Evolutionary conservation across 2,329 filamentous ascomycete species (phyloP).

Genomic region (Alternaria viburni): DNA sequence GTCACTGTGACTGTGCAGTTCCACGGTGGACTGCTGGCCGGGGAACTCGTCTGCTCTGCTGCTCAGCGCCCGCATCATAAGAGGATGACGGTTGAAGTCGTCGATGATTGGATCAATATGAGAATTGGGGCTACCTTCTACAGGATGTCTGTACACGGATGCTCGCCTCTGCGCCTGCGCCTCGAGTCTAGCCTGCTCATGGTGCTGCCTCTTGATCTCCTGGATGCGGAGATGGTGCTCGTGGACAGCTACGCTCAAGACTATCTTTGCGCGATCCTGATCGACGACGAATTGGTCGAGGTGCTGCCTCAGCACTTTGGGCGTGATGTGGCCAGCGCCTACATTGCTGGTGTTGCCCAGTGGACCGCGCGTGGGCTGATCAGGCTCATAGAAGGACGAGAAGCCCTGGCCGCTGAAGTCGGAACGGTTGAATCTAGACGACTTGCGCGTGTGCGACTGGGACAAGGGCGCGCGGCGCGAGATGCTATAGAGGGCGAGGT

Average conservation of each 20-base stretch:
- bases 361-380: constrained; percentile 67
- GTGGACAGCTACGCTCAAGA: constrained; percentile 89
- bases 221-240: constrained; percentile 94
- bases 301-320: constrained; percentile 78
- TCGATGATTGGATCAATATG: constrained; percentile 9
- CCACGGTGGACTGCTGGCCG: constrained; percentile 63
- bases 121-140: constrained; percentile 67
- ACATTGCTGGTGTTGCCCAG: constrained; percentile 64
- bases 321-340: constrained; percentile 65
- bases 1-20: constrained; percentile 28
- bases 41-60: constrained; percentile 63
- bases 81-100: constrained; percentile 2
- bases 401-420: constrained; percentile 68
- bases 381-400: constrained; percentile 68
- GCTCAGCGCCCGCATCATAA: constrained; percentile 30
- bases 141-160: constrained; percentile 71
- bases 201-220: constrained; percentile 74
- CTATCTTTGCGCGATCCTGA: constrained; percentile 92
- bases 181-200: constrained; percentile 77
- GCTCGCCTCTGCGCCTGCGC: constrained; percentile 75
- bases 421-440: constrained; percentile 62
- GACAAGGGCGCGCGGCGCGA: constrained; percentile 19
- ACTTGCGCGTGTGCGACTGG: constrained; percentile 31
- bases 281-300: constrained; percentile 97
- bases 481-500: constrained; percentile 44